Evolutionary conservation across 2,329 filamentous ascomycete species (phyloP), one percentile per base, ranked within the genome.

Genomic region (Stachybotrys elegans): DNA sequence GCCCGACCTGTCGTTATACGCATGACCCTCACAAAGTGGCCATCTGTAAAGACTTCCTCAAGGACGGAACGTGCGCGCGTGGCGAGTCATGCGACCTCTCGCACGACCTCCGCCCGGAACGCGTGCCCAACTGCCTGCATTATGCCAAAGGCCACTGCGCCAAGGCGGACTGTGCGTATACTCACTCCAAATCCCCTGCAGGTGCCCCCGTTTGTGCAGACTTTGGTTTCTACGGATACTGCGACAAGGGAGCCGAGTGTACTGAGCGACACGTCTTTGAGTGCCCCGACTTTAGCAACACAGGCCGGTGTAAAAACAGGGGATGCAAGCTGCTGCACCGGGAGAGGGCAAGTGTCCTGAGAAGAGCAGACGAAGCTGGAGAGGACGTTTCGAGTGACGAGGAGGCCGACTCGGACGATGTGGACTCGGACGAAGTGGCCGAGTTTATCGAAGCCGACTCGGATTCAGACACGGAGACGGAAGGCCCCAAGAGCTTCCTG

Each of bases 221-320:
- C 17, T 97, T 98, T 71, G 92, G 88, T 22, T 80, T 83, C 43
- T 78, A 91, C 58, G 92, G 93, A 43, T 97, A 90, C 66, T 97
- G 93, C 71, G 83, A 86, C 49, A 87, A 86, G 62, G 93, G 92
- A 48, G 76, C 78, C 44, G 68, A 75, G 44, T 97, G 93, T 67
- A 68, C 79, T 48, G 82, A 93, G 51, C 85, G 90, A 48, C 93
- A 98, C 70, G 85, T 92, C 46, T 85, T 86, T 68, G 92, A 97
- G 66, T 97, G 93, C 66, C 92, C 93, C 50, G 87, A 95, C 63
- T 96, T 94, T 72, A 88, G 88, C 76, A 95, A 95, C 68, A 88
- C 80, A 48, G 92, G 92, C 57, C 73, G 75, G 50, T 98, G 93
- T 79, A 83, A 82, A 62, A 82, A 79, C 62, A 82, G 84, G 66